Base-by-base conservation (phyloP, 1,284 basidiomycete genomes). In the Exobasidium rhododendri region DNA sequence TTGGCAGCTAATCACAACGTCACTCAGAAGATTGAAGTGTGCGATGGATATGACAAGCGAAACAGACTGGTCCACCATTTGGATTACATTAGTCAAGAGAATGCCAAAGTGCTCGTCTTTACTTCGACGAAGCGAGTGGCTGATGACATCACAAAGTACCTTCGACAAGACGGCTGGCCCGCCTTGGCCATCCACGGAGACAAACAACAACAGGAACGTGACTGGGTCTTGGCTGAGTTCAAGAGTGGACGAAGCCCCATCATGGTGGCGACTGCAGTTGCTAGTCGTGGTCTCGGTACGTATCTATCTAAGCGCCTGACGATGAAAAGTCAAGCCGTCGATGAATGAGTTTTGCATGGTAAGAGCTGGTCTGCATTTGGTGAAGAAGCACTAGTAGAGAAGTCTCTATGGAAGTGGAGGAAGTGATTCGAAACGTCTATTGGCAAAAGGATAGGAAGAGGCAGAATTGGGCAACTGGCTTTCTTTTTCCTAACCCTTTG, bases 231-330 rank as follows among this genome's bases (percentile, higher is more conserved):
- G 57, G 85, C 89, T 81, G 96, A 98, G 83, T 98, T 98, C 86
- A 97, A 97, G 84, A 89, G 91, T 63, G 93, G 96, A 75, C 89
- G 92, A 69, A 94, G 91, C 63, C 96, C 96, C 13, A 97, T 98
- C 82, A 86, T 98, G 83, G 94, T 98, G 81, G 94, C 94, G 82
- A 79, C 78, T 58, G 80, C 81, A 61, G 81, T 98, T 75, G 94
- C 94, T 69, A 97, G 93, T 80, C 94, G 94, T 88, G 94, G 94
- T 88, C 88, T 98, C 81, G 94, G 94, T 98, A 90, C 85, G 94
- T 96, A 80, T 81, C 80, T 31, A 17, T 59, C 17, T 40, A 17
- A 40, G 6, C 17, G 28, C 11, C 24, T 5, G 13, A 10, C 10
- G 17, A 40, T 40, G 35, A 10, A 10, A 40, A 40, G 17, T 40